Base-by-base conservation (phyloP, 164 flowering plant genomes). In the Brasenia schreberi region DNA sequence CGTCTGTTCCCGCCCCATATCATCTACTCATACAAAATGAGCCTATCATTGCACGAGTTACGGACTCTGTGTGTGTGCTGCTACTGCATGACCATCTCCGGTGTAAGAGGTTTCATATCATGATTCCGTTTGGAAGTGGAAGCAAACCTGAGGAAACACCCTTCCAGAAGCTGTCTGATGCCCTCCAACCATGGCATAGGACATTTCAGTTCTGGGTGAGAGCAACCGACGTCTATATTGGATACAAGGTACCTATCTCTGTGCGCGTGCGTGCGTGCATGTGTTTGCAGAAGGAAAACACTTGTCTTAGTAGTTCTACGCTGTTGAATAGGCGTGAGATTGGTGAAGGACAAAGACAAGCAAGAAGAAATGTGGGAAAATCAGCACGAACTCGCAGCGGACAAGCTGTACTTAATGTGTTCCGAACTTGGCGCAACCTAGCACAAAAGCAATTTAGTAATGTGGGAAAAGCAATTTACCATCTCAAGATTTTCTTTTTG, bases 351-450 rank as follows among this genome's bases (percentile, higher is more conserved):
- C 79, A 83, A 7, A 69, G 71, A 80, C 74, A 89, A 81, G 80
- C 86, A 80, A 74, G 96, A 94, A 70, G 86, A 70, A 74, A 83
- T 90, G 95, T 94, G 98, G 98, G 98, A 90, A 67, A 82, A 75
- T 66, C 98, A 94, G 66, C 98, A 94, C 66, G 93, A 94, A 68
- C 9, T 83, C 74, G 98, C 97, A 0, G 97, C 98, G 66, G 90
- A 86, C 5, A 94, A 94, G 84, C 74, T 94, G 33, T 86, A 94
- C 64, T 80, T 81, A 27, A 81, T 90, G 98, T 94, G 97, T 64
- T 71, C 79, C 65, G 92, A n/a, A n/a, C n/a, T n/a, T n/a, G n/a
- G n/a, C n/a, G n/a, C n/a, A n/a, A n/a, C n/a, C n/a, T n/a, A n/a
- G n/a, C n/a, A n/a, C n/a, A n/a, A n/a, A n/a, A n/a, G n/a, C n/a